Conservation (phyloP, 2,329 filamentous ascomycete species). For the Aspergillus floridensis region DNA sequence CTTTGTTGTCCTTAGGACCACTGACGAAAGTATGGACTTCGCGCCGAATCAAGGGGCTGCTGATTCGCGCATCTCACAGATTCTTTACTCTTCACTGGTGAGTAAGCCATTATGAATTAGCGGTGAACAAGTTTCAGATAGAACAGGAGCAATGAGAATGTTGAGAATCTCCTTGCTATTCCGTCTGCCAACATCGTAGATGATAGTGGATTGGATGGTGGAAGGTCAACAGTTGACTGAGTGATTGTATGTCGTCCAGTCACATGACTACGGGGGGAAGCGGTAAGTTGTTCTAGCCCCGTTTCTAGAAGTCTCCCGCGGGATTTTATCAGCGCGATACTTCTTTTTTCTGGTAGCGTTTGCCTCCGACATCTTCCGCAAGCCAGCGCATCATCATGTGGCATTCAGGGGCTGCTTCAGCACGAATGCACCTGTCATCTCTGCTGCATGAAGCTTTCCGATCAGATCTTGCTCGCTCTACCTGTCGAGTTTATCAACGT, state of each 20-base stretch:
- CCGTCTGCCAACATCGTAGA: not conserved
- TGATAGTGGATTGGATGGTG: not conserved
- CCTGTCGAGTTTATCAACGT: constrained; percentile 8
- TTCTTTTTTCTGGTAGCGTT: not conserved
- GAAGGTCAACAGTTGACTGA: not conserved
- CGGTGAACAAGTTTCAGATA: not conserved
- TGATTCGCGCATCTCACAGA: not conserved
- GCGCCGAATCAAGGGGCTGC: not conserved
- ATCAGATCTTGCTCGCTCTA: constrained; percentile 20
- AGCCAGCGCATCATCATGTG: not conserved
- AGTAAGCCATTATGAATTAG: not conserved
- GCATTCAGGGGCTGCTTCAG: not conserved
- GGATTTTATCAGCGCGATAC: not conserved
- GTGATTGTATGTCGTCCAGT: not conserved
- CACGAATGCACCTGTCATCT: constrained; percentile 18
- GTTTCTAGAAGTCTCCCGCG: not conserved
- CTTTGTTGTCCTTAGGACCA: not conserved
- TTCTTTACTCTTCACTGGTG: not conserved
- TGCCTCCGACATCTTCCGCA: not conserved
- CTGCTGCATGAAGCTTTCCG: constrained; percentile 26
- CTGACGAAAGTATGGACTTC: not conserved
- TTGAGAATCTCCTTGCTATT: not conserved
- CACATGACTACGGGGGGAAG: not conserved
- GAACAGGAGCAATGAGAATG: not conserved
- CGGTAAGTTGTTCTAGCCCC: not conserved